phyloP scores from a whole-genome alignment of 2,329 filamentous ascomycete genomes.

The Colletotrichum endophyticum region DNA sequence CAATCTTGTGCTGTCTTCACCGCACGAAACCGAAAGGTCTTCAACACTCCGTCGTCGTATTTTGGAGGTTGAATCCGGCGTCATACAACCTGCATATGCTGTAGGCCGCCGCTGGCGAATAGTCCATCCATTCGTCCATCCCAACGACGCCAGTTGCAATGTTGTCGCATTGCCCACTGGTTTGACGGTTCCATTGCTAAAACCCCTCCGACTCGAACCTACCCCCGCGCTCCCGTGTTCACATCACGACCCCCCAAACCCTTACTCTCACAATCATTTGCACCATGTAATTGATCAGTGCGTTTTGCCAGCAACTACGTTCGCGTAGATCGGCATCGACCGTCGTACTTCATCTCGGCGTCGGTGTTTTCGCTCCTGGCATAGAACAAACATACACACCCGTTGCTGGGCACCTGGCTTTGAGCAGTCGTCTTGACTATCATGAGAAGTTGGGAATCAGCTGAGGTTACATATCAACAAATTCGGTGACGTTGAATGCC shows the following conservation, averaged over 20 bases:
- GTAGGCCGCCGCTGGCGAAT: neutral
- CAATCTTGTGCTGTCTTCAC: neutral
- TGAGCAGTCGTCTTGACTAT: slow-evolving; percentile 25
- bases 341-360: neutral
- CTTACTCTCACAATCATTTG: neutral
- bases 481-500: neutral
- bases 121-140: neutral
- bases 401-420: slow-evolving; percentile 25
- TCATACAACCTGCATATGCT: neutral
- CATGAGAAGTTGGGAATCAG: slow-evolving; percentile 25
- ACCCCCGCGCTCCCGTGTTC: neutral
- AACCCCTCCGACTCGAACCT: neutral
- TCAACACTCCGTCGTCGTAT: neutral
- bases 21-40: neutral
- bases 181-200: neutral
- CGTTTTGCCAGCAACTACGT: slow-evolving; percentile 14
- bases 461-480: slow-evolving; percentile 19
- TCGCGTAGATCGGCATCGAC: slow-evolving; percentile 20
- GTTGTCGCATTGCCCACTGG: neutral
- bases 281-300: neutral
- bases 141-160: neutral
- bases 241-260: neutral
- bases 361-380: slow-evolving; percentile 23
- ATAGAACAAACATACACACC: slow-evolving; percentile 18
- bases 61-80: neutral